phyloP scores from a whole-genome alignment of 2,329 filamentous ascomycete genomes.

The Ambrosiella beaveri region DNA sequence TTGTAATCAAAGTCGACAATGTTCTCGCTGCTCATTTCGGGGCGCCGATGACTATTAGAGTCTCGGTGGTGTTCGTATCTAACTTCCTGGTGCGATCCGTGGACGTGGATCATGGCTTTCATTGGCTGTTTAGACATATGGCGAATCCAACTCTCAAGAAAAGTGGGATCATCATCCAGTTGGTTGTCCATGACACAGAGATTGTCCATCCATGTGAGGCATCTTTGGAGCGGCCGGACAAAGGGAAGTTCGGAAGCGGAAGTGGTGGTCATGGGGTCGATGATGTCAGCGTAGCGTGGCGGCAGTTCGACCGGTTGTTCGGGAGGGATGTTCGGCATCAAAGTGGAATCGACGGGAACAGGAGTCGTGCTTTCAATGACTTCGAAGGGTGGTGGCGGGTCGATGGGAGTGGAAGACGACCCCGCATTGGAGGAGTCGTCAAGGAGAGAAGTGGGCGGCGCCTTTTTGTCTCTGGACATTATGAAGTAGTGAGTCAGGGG shows the following conservation, averaged over 20 bases:
- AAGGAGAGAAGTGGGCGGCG: background rate
- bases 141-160: constrained; percentile 28
- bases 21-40: background rate
- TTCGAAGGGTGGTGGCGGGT: constrained; percentile 6
- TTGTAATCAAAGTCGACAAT: constrained; percentile 39
- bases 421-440: background rate
- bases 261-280: constrained; percentile 14
- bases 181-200: constrained; percentile 26
- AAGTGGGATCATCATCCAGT: constrained; percentile 27
- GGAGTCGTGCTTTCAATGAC: background rate
- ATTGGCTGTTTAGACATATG: constrained; percentile 31
- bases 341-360: background rate
- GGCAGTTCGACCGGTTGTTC: constrained; percentile 22
- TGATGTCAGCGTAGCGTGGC: constrained; percentile 27
- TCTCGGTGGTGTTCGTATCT: constrained; percentile 26
- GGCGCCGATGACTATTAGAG: background rate
- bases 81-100: constrained; percentile 34
- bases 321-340: background rate
- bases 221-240: constrained; percentile 17
- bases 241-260: constrained; percentile 10
- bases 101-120: constrained; percentile 33
- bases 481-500: background rate
- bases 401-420: background rate
- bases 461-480: background rate
- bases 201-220: constrained; percentile 11